phyloP scores from a whole-genome alignment of 495 filamentous ascomycete genomes.

The Rostrohypoxylon terebratum region DNA sequence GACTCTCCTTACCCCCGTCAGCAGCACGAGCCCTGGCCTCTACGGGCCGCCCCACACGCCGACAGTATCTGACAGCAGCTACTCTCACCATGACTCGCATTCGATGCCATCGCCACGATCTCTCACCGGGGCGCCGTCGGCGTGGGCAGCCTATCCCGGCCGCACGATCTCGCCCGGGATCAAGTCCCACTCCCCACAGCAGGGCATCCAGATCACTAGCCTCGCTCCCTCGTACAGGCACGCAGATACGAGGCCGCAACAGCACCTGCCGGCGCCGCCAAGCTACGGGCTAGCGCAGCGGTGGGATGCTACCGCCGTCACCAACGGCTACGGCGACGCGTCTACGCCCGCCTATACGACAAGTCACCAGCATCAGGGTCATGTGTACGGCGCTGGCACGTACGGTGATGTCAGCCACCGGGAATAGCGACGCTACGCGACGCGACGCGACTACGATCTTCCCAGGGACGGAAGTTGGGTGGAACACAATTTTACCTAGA shows the following conservation, averaged over 20 bases:
- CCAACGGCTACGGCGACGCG: constrained; percentile 54
- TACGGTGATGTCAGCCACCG: constrained; percentile 58
- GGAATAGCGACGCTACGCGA: constrained; percentile 45
- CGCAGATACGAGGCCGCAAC: constrained; percentile 40
- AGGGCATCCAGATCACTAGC: constrained; percentile 51
- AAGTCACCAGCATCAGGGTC: constrained; percentile 50
- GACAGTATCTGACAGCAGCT: constrained; percentile 50
- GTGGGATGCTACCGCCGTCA: constrained; percentile 48
- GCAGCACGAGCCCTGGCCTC: constrained; percentile 50
- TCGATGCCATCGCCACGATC: constrained; percentile 58
- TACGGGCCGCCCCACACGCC: constrained; percentile 57
- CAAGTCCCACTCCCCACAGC: constrained; percentile 55
- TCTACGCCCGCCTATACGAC: constrained; percentile 53
- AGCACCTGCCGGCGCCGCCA: constrained; percentile 42
- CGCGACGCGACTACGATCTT: not conserved
- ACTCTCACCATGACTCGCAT: constrained; percentile 56
- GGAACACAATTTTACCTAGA: constrained; percentile 3
- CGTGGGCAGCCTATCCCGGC: constrained; percentile 54
- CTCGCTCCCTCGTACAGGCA: constrained; percentile 44
- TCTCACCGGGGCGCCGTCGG: constrained; percentile 51
- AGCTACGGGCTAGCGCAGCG: constrained; percentile 46
- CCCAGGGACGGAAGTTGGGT: constrained; percentile 13
- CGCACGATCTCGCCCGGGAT: constrained; percentile 55
- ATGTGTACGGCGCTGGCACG: constrained; percentile 55
- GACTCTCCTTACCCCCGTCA: constrained; percentile 51